Base-by-base conservation (phyloP, 1,139 yeast species). In the Meyerozyma carpophila region DNA sequence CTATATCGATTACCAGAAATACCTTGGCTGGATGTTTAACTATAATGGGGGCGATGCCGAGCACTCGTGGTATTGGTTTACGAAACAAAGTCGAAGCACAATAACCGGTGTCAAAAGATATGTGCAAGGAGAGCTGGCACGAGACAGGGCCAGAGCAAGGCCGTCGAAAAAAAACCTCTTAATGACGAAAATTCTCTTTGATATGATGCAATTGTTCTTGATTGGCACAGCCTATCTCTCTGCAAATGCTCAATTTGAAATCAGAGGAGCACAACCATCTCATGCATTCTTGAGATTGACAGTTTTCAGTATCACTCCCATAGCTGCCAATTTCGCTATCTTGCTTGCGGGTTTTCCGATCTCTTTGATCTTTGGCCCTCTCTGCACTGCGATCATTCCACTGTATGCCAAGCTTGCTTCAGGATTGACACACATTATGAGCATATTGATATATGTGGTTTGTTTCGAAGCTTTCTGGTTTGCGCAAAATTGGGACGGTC, bases 391-490 rank as follows among this genome's bases (percentile, higher is more conserved):
- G 8, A 53, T 72, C 34, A 59, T 67, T 45, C 58, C 62, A 3
- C 53, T 56, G 5, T 73, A 71, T 46, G 77, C 84, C 0, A 63
- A 77, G 0, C 40, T 70, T 4, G 51, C 79, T 16, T 77, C 83
- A 1, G 58, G 63, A 2, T 39, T 64, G 2, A 79, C 70, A 0
- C 84, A 77, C 52, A 42, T 63, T 1, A 48, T 74, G 7, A 72
- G 77, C 0, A 53, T 77, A 1, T 10, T 73, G 4, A 69, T 65
- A 39, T 75, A 80, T 52, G 47, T 77, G 1, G 10, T 68, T 1
- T 68, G 70, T 39, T 78, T 79, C 57, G 79, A 77, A 46, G 46
- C 78, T 9, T 59, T 81, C 34, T 75, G 82, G 73, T 61, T 71
- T 37, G 59, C 72, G 13, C 83, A 82, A 48, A 72, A 72, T 44